phyloP scores from a whole-genome alignment of 1,284 basidiomycete species.

The Porphyrellus sp. region DNA sequence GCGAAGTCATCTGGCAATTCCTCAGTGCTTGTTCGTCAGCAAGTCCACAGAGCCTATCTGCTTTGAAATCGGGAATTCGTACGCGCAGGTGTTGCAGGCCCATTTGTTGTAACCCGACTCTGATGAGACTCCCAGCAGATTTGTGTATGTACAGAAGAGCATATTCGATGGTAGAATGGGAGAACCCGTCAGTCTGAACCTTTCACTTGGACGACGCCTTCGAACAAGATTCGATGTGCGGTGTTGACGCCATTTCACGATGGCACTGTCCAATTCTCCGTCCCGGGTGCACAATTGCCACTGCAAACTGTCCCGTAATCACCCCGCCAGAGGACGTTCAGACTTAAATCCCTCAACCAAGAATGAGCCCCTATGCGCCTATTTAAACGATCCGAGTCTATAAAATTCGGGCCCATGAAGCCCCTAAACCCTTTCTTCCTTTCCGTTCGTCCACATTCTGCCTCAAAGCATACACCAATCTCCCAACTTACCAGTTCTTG shows the following conservation, averaged over 20 bases:
- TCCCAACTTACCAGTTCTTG: not conserved
- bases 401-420: not conserved
- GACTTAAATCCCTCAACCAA: not conserved
- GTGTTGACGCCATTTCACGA: too few species aligned
- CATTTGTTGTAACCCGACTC: slow-evolving; percentile 83
- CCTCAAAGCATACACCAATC: not conserved
- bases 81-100: slow-evolving; percentile 93
- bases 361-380: not conserved
- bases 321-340: not conserved
- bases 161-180: too few species aligned
- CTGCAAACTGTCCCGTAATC: too few species aligned
- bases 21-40: not conserved
- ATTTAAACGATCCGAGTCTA: not conserved
- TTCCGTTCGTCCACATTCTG: not conserved
- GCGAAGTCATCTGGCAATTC: slow-evolving; percentile 72
- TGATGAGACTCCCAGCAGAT: slow-evolving; percentile 80
- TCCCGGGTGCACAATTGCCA: too few species aligned
- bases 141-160: slow-evolving; percentile 93
- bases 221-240: not conserved
- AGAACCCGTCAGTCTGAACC: too few species aligned
- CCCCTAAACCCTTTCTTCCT: slow-evolving; percentile 5
- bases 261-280: too few species aligned
- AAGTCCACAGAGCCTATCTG: slow-evolving; percentile 52
- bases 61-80: slow-evolving; percentile 87
- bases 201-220: too few species aligned